Conservation (phyloP, 345 rosid species). For the Raphanus sativus region DNA sequence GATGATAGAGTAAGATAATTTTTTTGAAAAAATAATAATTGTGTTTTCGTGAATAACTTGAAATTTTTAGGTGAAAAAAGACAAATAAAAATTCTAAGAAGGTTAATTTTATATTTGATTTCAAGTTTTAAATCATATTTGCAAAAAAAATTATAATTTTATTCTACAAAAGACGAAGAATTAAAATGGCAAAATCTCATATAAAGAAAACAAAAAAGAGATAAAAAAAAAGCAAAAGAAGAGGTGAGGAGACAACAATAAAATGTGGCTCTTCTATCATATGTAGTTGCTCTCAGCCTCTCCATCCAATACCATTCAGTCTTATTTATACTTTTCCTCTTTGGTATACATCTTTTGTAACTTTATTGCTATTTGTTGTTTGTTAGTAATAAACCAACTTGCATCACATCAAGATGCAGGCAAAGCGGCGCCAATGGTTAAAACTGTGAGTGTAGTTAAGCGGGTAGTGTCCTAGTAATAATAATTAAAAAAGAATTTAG, state of each 20-base stretch:
- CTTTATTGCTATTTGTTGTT: not conserved
- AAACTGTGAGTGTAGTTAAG: no score
- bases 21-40: no score
- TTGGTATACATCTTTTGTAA: not conserved
- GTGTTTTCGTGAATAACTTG: no score
- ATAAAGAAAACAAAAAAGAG: not conserved
- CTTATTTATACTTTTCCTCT: not conserved
- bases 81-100: no score
- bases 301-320: constrained; percentile 9
- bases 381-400: not conserved
- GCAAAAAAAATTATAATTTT: not conserved
- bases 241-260: constrained; percentile 21
- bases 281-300: constrained; percentile 33
- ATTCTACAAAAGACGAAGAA: not conserved
- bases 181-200: constrained; percentile 13
- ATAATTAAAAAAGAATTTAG: no score
- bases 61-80: no score
- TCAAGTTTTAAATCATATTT: no score
- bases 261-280: constrained; percentile 21
- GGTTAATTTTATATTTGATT: no score
- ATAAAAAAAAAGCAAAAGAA: constrained; percentile 26
- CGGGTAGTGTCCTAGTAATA: no score
- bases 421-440: no score
- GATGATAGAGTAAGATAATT: no score
- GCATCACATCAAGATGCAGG: not conserved